A percentile compares a stretch with the other conserved stretches of the same genome.
These are phyloP conservation scores for Stemphylium beticola DNA, from an alignment of 2,329 filamentous ascomycete species.

Conservation along the genomic window DNA sequence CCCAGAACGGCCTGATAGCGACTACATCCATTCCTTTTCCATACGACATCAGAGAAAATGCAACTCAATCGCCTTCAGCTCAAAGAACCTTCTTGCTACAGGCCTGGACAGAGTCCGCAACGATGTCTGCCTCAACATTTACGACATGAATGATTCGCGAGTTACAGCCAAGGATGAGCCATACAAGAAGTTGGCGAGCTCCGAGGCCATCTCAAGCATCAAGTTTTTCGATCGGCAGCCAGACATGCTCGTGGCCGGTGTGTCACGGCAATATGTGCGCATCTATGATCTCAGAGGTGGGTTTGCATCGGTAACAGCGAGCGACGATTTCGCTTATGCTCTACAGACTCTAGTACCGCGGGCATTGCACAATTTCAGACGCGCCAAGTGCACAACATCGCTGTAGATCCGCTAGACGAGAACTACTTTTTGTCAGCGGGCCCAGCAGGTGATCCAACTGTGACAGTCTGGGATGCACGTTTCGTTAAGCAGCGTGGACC, in stretches of 20 bases:
- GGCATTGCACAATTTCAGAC: slow-evolving; percentile 60
- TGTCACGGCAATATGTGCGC: slow-evolving; percentile 75
- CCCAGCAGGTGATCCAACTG: slow-evolving; percentile 73
- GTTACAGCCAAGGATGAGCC: slow-evolving; percentile 59
- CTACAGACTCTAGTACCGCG: slow-evolving; percentile 49
- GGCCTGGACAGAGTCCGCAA: slow-evolving; percentile 81
- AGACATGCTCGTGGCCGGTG: slow-evolving; percentile 75
- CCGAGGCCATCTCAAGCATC: slow-evolving; percentile 78
- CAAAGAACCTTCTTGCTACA: slow-evolving; percentile 73
- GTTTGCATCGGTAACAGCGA: slow-evolving; percentile 32
- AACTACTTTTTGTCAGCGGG: slow-evolving; percentile 84
- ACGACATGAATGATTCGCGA: slow-evolving; percentile 71
- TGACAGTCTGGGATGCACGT: slow-evolving; percentile 80
- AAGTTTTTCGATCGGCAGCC: slow-evolving; percentile 82
- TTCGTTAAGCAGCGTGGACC: slow-evolving; percentile 46
- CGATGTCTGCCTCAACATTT: slow-evolving; percentile 82
- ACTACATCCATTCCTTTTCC: slow-evolving; percentile 66
- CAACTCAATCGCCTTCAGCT: slow-evolving; percentile 82
- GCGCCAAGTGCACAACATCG: slow-evolving; percentile 68
- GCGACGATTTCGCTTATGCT: slow-evolving; percentile 18
- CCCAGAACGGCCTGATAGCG: slow-evolving; percentile 57
- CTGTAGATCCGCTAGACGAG: slow-evolving; percentile 79
- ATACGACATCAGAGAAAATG: slow-evolving; percentile 79
- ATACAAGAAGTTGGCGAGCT: slow-evolving; percentile 63
- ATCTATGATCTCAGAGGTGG: slow-evolving; percentile 80